Evolutionary conservation across 495 filamentous ascomycete species (phyloP).

Genomic region (Gamarada debralockiae): DNA sequence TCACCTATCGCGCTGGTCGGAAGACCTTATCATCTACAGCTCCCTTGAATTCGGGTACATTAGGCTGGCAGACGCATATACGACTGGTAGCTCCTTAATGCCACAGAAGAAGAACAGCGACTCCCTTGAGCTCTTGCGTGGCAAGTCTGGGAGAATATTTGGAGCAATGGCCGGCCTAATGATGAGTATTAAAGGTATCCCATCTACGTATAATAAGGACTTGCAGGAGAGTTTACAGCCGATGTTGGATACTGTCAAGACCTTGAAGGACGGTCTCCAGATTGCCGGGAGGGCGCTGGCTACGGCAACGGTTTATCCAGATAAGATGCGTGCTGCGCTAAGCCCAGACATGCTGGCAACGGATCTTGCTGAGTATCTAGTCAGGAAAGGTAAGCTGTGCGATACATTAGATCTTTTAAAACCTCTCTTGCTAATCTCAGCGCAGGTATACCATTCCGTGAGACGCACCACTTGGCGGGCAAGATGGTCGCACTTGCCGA

Average conservation of each 20-base stretch:
- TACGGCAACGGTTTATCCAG: constrained; percentile 50
- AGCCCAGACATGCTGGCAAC: constrained; percentile 44
- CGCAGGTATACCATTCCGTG: constrained; percentile 19
- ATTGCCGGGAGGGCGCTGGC: constrained; percentile 55
- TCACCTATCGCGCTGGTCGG: constrained; percentile 73
- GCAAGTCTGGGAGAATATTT: constrained; percentile 81
- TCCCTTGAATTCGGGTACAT: constrained; percentile 81
- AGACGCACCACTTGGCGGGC: constrained; percentile 22
- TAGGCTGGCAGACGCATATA: constrained; percentile 60
- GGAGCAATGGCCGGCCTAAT: constrained; percentile 81
- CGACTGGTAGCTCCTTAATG: constrained; percentile 73
- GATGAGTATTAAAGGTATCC: constrained; percentile 82
- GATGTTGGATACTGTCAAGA: constrained; percentile 84
- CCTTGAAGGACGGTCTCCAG: constrained; percentile 76
- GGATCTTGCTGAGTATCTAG: constrained; percentile 48
- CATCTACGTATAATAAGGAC: constrained; percentile 94
- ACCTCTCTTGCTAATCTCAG: constrained; percentile 15
- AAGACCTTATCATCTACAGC: constrained; percentile 88
- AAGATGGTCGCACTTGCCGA: constrained; percentile 58
- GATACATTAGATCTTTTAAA: constrained; percentile 14
- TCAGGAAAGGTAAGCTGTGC: constrained; percentile 18
- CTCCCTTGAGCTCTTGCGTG: constrained; percentile 79
- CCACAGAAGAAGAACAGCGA: constrained; percentile 75
- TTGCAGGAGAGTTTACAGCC: constrained; percentile 87
- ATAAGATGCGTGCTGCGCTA: constrained; percentile 66